Conservation (phyloP, 2,329 filamentous ascomycete genomes). For the Neoascochyta sp. region DNA sequence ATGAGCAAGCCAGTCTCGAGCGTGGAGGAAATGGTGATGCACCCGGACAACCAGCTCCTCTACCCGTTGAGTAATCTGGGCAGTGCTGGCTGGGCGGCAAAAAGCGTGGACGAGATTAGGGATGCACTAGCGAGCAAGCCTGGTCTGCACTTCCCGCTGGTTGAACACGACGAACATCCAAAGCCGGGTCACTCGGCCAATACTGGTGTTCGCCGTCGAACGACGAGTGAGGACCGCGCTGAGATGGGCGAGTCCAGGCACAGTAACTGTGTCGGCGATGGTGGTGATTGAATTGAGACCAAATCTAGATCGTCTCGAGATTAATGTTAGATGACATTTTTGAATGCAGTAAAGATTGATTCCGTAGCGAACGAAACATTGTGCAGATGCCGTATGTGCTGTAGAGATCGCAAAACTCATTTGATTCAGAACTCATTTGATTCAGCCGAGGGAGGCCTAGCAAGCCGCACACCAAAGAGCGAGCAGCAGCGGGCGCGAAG, state of each 20-base stretch:
- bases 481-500: too few species aligned
- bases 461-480: too few species aligned
- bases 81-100: slow-evolving; percentile 34
- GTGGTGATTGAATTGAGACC: slow-evolving; percentile 1
- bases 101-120: slow-evolving; percentile 39
- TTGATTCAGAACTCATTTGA: too few species aligned
- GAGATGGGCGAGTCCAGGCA: slow-evolving; percentile 12
- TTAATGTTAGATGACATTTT: too few species aligned
- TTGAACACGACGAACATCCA: slow-evolving; percentile 9
- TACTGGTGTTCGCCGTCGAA: slow-evolving; percentile 5
- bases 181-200: slow-evolving; percentile 4
- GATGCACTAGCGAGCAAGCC: slow-evolving; percentile 39
- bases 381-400: too few species aligned
- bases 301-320: too few species aligned
- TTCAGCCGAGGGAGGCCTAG: too few species aligned
- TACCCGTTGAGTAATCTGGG: slow-evolving; percentile 49
- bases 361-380: too few species aligned
- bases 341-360: too few species aligned
- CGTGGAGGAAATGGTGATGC: slow-evolving; percentile 49
- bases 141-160: slow-evolving; percentile 11
- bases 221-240: slow-evolving; percentile 9
- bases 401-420: too few species aligned
- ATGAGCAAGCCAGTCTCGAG: slow-evolving; percentile 54
- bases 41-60: slow-evolving; percentile 50
- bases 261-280: slow-evolving; percentile 4